These are phyloP conservation scores for Pseudotulostoma volvatum DNA, from an alignment of 495 filamentous ascomycete genomes.

Conservation along the genomic window DNA sequence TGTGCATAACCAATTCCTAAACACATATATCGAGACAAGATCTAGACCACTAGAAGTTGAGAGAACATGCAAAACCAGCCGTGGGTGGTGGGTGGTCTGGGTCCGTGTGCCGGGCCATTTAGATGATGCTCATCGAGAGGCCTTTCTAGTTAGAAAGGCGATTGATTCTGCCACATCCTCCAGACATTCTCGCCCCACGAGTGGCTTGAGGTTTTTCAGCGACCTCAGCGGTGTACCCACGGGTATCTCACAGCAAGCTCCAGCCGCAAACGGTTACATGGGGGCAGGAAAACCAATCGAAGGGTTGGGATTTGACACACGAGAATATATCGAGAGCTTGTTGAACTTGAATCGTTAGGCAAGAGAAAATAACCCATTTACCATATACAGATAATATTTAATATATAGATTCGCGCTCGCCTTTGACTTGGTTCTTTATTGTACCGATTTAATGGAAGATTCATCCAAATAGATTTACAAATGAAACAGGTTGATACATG, in stretches of 20 bases:
- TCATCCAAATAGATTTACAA: constrained; percentile 1
- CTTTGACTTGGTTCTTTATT: not conserved
- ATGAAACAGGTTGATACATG: not conserved
- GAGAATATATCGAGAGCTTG: constrained; percentile 70
- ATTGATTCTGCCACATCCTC: constrained; percentile 38
- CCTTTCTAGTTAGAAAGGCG: constrained; percentile 65
- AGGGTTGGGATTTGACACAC: constrained; percentile 75
- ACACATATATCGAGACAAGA: constrained; percentile 50
- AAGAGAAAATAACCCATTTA: too few species aligned
- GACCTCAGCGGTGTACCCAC: constrained; percentile 28
- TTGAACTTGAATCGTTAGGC: constrained; percentile 52
- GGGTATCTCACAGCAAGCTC: constrained; percentile 4
- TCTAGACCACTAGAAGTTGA: constrained; percentile 48
- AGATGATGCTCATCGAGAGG: constrained; percentile 39
- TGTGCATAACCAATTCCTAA: constrained; percentile 72
- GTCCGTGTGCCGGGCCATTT: constrained; percentile 40
- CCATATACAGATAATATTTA: not conserved
- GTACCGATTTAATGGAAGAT: not conserved
- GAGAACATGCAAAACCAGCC: constrained; percentile 75
- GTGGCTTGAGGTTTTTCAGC: constrained; percentile 32
- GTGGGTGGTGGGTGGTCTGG: constrained; percentile 97
- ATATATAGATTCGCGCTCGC: not conserved
- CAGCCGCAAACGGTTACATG: constrained; percentile 21
- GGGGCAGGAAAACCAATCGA: constrained; percentile 55
- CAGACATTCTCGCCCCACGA: not conserved